These are phyloP conservation scores for Cyclotella baltica DNA, from an alignment of 108 stramenopile genomes.

Conservation along the genomic window DNA sequence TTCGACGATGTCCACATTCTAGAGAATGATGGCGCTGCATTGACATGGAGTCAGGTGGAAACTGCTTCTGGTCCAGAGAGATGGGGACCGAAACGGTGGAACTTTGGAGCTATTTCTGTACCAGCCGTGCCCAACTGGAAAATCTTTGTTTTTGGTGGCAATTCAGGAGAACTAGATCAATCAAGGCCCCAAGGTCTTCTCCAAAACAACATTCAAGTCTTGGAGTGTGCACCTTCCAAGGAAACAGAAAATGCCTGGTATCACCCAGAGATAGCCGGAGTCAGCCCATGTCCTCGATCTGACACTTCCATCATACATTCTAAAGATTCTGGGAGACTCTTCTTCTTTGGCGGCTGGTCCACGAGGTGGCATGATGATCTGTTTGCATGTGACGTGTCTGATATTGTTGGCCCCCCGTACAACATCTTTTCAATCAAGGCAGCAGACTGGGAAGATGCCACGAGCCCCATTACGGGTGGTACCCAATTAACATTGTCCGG, in stretches of 20 bases:
- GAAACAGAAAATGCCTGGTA: slow-evolving; percentile 35
- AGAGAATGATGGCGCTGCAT: slow-evolving; percentile 46
- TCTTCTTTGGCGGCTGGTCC: slow-evolving; percentile 87
- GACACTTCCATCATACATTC: slow-evolving; percentile 73
- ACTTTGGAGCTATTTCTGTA: slow-evolving; percentile 74
- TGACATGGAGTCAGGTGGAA: slow-evolving; percentile 58
- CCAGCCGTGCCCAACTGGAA: slow-evolving; percentile 85
- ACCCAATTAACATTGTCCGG: slow-evolving; percentile 57
- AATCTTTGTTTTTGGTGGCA: slow-evolving; percentile 87
- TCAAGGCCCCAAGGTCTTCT: slow-evolving; percentile 59
- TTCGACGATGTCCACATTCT: slow-evolving; percentile 79
- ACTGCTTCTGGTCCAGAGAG: slow-evolving; percentile 46
- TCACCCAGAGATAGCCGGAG: slow-evolving; percentile 51
- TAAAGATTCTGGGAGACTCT: slow-evolving; percentile 48
- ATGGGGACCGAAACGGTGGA: slow-evolving; percentile 80
- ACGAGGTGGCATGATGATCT: slow-evolving; percentile 77
- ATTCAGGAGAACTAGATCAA: slow-evolving; percentile 67
- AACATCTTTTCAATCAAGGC: slow-evolving; percentile 45
- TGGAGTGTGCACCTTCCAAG: slow-evolving; percentile 57
- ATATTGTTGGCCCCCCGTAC: slow-evolving; percentile 88
- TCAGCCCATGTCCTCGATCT: slow-evolving; percentile 63
- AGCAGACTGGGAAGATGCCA: slow-evolving; percentile 43
- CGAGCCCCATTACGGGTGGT: slow-evolving; percentile 78
- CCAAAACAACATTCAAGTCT: slow-evolving; percentile 62
- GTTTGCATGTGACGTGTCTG: slow-evolving; percentile 63